Conservation (phyloP, 1,284 basidiomycete genomes). For the Tylopilus orsonianus region DNA sequence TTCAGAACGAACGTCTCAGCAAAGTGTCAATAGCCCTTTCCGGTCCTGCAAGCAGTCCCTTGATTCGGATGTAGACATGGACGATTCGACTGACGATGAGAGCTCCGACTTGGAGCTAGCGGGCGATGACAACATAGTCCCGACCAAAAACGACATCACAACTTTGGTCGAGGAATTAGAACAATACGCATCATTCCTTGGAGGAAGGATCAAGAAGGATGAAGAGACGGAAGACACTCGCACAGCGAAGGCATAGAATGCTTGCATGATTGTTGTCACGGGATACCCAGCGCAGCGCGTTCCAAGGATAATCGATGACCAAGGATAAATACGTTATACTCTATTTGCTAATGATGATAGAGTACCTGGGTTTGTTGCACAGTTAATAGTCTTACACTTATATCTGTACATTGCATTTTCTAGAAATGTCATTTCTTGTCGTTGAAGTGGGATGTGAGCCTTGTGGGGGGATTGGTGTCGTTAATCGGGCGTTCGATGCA, state of each 20-base stretch:
- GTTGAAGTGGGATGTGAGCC: conserved; percentile 28
- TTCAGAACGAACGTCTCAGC: conserved; percentile 16
- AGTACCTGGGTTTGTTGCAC: conserved; percentile 8
- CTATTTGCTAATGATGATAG: conserved; percentile 28
- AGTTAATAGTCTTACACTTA: conserved; percentile 16
- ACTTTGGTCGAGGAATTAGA: conserved; percentile 45
- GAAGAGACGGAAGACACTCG: conserved; percentile 17
- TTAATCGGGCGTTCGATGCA: conserved; percentile 49
- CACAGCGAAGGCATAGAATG: conserved; percentile 5
- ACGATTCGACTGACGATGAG: conserved; percentile 15
- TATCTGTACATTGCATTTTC: conserved; percentile 7
- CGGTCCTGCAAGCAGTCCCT: not conserved
- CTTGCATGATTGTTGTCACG: not conserved
- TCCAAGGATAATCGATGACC: conserved; percentile 7
- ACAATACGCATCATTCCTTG: conserved; percentile 50
- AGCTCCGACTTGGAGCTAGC: not conserved
- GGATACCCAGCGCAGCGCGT: conserved; percentile 12
- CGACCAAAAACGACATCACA: conserved; percentile 36
- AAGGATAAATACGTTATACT: conserved; percentile 26
- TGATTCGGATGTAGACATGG: conserved; percentile 24
- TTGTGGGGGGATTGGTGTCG: conserved; percentile 46
- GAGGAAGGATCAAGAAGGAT: conserved; percentile 41
- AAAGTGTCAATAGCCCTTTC: not conserved
- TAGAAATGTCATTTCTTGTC: not conserved
- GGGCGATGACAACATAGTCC: conserved; percentile 7